These are phyloP conservation scores for Didymosphaeria variabile DNA, from an alignment of 2,329 filamentous ascomycete species.

Conservation along the genomic window DNA sequence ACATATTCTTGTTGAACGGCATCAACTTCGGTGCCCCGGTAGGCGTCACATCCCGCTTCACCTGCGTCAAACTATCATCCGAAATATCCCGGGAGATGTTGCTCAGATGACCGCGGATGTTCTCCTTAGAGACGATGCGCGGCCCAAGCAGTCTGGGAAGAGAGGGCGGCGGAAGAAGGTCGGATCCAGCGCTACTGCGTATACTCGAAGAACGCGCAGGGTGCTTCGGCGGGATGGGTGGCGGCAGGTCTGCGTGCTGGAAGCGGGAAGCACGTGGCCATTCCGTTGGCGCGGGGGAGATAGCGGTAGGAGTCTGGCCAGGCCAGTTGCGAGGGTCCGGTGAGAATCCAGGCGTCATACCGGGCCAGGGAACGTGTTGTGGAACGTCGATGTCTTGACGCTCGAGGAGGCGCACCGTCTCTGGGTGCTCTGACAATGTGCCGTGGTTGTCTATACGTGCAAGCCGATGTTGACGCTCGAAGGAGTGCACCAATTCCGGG, in stretches of 20 bases:
- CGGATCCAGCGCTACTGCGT: not conserved
- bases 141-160: slow-evolving; percentile 11
- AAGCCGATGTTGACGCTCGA: not conserved
- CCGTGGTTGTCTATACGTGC: not conserved
- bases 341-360: not conserved
- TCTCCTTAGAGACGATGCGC: slow-evolving; percentile 45
- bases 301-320: not conserved
- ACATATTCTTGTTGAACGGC: slow-evolving; percentile 43
- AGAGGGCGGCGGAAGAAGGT: not conserved
- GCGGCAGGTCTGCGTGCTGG: slow-evolving; percentile 6
- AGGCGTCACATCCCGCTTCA: slow-evolving; percentile 16
- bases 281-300: slow-evolving; percentile 4
- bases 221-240: slow-evolving; percentile 34
- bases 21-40: slow-evolving; percentile 17
- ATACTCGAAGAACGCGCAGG: slow-evolving; percentile 22
- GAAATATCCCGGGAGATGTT: slow-evolving; percentile 30
- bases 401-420: not conserved
- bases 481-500: not conserved
- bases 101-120: slow-evolving; percentile 40
- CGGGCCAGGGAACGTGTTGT: slow-evolving; percentile 13
- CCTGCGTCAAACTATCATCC: slow-evolving; percentile 23
- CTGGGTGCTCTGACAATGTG: slow-evolving; percentile 7
- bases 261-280: not conserved
- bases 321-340: not conserved
- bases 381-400: not conserved